Evolutionary conservation across 2,329 filamentous ascomycete genomes (phyloP).

Genomic region (Verticillium albo-atrum): DNA sequence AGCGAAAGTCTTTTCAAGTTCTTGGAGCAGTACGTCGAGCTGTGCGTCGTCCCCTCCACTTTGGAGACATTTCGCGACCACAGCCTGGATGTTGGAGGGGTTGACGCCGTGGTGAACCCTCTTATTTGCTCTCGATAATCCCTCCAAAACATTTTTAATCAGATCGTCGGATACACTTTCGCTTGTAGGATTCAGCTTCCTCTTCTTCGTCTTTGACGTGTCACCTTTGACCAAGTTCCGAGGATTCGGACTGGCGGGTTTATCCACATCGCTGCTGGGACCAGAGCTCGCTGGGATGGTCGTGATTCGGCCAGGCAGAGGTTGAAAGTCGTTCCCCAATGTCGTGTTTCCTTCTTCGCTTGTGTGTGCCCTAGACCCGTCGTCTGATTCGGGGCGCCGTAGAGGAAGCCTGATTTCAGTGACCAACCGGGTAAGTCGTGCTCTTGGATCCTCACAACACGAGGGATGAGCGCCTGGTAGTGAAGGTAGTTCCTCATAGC

Average conservation of each 20-base stretch:
- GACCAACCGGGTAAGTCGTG: not conserved
- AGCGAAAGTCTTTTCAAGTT: not conserved
- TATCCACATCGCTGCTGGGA: not conserved
- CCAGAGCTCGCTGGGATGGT: not conserved
- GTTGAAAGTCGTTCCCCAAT: not conserved
- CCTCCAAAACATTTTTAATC: not conserved
- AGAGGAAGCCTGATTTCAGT: not conserved
- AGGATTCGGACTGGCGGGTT: not conserved
- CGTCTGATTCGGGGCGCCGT: not conserved
- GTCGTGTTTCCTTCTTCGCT: not conserved
- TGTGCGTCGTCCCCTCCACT: not conserved
- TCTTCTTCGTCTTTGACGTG: not conserved
- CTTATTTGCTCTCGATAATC: not conserved
- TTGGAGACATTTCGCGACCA: not conserved
- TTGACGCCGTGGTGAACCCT: not conserved
- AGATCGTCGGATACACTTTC: not conserved
- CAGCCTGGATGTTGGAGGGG: not conserved
- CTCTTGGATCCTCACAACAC: not conserved
- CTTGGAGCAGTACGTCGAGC: not conserved
- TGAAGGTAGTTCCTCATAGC: not conserved
- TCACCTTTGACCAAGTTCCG: not conserved
- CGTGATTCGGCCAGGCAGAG: not conserved
- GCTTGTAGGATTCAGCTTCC: not conserved
- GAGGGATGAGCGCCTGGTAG: not conserved
- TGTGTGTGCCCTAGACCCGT: not conserved